Evolutionary conservation across 108 stramenopile genomes (phyloP).

Genomic region (Nitzschia putrida): DNA sequence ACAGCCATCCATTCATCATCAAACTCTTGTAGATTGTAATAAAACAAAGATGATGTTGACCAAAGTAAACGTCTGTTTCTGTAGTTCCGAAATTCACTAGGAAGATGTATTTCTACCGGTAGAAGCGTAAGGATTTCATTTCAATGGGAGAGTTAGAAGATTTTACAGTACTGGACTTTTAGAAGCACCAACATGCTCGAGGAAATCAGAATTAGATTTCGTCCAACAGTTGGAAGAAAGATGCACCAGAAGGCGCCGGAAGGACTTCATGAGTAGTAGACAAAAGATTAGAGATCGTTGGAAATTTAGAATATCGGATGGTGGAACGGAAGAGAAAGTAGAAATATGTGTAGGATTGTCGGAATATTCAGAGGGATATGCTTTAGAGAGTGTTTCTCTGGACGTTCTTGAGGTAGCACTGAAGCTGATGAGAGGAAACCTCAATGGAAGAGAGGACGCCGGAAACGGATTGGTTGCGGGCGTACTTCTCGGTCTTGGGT

Average conservation of each 20-base stretch:
- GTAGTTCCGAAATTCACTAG: too few species aligned
- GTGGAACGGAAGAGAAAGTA: background rate
- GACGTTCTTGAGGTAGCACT: slow-evolving; percentile 36
- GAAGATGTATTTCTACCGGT: too few species aligned
- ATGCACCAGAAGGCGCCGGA: background rate
- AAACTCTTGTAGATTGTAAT: too few species aligned
- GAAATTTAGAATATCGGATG: slow-evolving; percentile 1
- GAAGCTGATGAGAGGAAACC: slow-evolving; percentile 44
- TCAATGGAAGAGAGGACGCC: slow-evolving; percentile 55
- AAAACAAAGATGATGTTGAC: too few species aligned
- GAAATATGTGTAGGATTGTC: background rate
- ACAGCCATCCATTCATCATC: too few species aligned
- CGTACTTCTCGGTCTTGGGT: slow-evolving; percentile 43
- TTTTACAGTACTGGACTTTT: too few species aligned
- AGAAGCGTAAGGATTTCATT: too few species aligned
- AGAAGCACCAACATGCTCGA: too few species aligned
- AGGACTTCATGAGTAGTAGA: background rate
- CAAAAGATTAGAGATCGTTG: background rate
- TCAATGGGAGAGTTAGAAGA: too few species aligned
- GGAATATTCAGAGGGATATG: background rate
- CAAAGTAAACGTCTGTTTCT: too few species aligned
- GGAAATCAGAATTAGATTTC: too few species aligned
- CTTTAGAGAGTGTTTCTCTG: slow-evolving; percentile 15
- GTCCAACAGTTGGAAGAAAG: too few species aligned
- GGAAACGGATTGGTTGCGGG: slow-evolving; percentile 27